Conservation (phyloP, 148 eudicot genomes). For the Diospyros lotus region DNA sequence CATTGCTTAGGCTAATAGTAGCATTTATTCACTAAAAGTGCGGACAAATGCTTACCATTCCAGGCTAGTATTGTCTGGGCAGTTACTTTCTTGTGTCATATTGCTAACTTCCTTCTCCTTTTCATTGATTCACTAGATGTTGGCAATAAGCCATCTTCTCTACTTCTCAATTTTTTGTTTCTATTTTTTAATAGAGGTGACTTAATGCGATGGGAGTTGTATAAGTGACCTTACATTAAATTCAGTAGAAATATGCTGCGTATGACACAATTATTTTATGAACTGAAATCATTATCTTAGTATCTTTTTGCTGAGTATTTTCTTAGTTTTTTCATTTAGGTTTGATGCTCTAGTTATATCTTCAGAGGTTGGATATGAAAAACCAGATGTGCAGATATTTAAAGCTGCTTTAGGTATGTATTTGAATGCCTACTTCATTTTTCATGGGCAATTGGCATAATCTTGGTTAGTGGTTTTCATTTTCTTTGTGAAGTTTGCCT, state of each 20-base stretch:
- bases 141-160: not conserved
- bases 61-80: not conserved
- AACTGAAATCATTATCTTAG: not conserved
- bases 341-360: conserved; percentile 92
- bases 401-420: conserved; percentile 75
- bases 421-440: not conserved
- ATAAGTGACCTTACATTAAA: not conserved
- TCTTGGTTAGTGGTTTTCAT: not conserved
- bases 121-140: not conserved
- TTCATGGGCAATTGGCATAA: not conserved
- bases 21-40: not conserved
- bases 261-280: not conserved
- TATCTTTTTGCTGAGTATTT: too few species aligned
- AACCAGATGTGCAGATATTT: conserved; percentile 79
- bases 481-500: not conserved
- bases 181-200: not conserved
- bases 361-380: conserved; percentile 89
- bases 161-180: not conserved
- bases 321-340: conserved; percentile 31
- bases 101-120: not conserved
- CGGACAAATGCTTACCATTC: not conserved
- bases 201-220: not conserved
- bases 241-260: not conserved
- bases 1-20: not conserved
- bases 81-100: not conserved